Percentiles rank a stretch among this genome's conserved stretches.
These are phyloP conservation scores for Eimeria mitis DNA, from an alignment of 169 alveolate genomes.

Conservation along the genomic window DNA sequence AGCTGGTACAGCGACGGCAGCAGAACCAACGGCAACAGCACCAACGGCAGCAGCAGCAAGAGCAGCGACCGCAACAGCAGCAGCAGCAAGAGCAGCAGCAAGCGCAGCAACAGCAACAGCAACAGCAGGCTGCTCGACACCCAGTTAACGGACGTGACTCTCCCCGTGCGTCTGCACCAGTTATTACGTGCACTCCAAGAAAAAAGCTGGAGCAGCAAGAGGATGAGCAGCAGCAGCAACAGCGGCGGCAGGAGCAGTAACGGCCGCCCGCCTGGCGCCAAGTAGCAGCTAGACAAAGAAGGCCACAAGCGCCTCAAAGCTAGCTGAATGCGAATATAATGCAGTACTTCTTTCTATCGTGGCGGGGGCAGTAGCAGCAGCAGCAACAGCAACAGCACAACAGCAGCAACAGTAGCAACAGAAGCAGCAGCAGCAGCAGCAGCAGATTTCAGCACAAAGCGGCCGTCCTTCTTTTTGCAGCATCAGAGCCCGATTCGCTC, in stretches of 20 bases:
- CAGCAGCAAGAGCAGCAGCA: constrained; percentile 2
- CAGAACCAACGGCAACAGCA: neutral
- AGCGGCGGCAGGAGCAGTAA: neutral
- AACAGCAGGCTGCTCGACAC: neutral
- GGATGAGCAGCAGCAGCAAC: constrained; percentile 5
- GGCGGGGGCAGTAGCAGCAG: neutral
- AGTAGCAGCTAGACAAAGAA: neutral
- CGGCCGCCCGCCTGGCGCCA: neutral
- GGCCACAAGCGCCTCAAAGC: neutral
- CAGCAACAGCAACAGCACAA: neutral
- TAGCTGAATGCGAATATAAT: neutral
- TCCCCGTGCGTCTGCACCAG: neutral
- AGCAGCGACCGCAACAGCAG: neutral
- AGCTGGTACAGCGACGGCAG: constrained; percentile 16
- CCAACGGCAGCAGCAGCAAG: constrained; percentile 7
- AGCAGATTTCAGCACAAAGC: neutral
- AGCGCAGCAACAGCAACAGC: no score
- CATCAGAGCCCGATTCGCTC: neutral
- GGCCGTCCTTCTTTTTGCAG: neutral
- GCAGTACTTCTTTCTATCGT: neutral
- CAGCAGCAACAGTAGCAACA: neutral
- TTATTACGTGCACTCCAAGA: neutral
- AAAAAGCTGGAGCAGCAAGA: constrained; percentile 14
- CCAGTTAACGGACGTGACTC: neutral
- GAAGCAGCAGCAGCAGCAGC: neutral